A percentile compares a stretch with the other conserved stretches of the same genome.
These are phyloP conservation scores for Phtheirospermum japonicum DNA, from an alignment of 257 asterid species.

Conservation along the genomic window DNA sequence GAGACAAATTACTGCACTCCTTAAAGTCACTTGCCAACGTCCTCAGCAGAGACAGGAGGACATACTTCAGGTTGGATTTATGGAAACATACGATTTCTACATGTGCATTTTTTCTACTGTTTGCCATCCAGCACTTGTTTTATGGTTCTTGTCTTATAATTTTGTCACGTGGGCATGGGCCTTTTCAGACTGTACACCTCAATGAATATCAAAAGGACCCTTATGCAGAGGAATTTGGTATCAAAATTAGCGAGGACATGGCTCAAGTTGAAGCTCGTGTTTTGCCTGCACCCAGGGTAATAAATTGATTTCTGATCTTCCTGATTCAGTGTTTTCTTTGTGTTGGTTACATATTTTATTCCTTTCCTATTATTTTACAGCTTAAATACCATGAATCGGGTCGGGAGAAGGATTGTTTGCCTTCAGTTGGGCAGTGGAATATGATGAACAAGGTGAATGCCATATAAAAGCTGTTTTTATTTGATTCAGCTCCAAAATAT, in stretches of 20 bases:
- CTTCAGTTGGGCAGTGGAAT: constrained; percentile 84
- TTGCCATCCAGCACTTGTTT: not conserved
- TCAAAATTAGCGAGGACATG: constrained; percentile 59
- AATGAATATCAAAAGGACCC: constrained; percentile 62
- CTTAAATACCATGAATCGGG: constrained; percentile 83
- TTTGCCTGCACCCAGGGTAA: constrained; percentile 76
- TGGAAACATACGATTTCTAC: not conserved
- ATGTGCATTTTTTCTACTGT: not conserved
- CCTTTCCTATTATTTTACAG: constrained; percentile 34
- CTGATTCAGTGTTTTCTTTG: not conserved
- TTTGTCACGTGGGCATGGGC: not conserved
- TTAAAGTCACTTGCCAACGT: constrained; percentile 81
- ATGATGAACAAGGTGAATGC: constrained; percentile 75
- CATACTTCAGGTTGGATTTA: constrained; percentile 67
- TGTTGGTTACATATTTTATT: not conserved
- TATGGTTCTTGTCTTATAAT: not conserved
- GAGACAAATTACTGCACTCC: constrained; percentile 69
- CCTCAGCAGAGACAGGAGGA: constrained; percentile 60
- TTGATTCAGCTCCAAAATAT: not conserved
- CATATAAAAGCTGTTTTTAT: not conserved
- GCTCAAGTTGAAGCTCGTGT: constrained; percentile 87
- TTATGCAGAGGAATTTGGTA: constrained; percentile 76
- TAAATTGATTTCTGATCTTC: not conserved
- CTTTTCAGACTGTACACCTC: constrained; percentile 56
- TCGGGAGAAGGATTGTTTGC: constrained; percentile 68